Percentiles rank a stretch among this genome's conserved stretches.
Conservation (phyloP, 768 basidiomycete genomes). For the Daedalea quercina region DNA sequence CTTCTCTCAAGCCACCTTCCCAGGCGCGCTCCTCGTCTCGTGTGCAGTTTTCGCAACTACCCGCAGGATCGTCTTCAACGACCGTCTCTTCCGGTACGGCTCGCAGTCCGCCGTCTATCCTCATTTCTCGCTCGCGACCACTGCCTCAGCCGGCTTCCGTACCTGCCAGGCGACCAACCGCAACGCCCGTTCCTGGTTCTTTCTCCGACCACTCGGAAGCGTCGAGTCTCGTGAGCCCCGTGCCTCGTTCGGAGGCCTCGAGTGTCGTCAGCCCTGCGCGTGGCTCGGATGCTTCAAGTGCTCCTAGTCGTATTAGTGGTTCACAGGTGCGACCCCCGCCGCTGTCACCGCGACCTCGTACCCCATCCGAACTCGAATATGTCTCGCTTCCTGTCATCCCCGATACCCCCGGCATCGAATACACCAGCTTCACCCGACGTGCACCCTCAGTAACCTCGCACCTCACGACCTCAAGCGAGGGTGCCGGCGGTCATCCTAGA, state of each 20-base stretch:
- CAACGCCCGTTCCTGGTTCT: slow-evolving; percentile 19
- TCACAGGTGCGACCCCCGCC: not conserved
- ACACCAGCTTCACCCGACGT: slow-evolving; percentile 2
- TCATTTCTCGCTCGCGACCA: slow-evolving; percentile 7
- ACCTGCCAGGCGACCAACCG: slow-evolving; percentile 13
- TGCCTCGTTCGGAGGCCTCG: not conserved
- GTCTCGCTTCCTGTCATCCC: slow-evolving; percentile 17
- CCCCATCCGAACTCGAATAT: slow-evolving; percentile 23
- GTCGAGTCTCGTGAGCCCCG: slow-evolving; percentile 8
- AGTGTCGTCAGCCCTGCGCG: slow-evolving; percentile 2
- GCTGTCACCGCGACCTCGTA: slow-evolving; percentile 4
- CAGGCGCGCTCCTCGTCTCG: slow-evolving; percentile 11
- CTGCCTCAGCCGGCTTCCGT: slow-evolving; percentile 4
- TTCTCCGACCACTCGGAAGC: slow-evolving; percentile 19
- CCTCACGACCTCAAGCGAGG: slow-evolving; percentile 17
- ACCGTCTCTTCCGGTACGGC: slow-evolving; percentile 9
- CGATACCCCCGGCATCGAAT: slow-evolving; percentile 8
- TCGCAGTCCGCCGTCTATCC: slow-evolving; percentile 8
- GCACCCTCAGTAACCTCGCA: slow-evolving; percentile 12
- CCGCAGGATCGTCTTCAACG: slow-evolving; percentile 8
- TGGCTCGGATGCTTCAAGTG: not conserved
- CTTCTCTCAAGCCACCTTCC: slow-evolving; percentile 9
- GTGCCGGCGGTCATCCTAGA: not conserved
- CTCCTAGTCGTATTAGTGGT: not conserved
- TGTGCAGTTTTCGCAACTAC: slow-evolving; percentile 14